Base-by-base conservation (phyloP, 208 protist genomes). In the Acanthamoeba healyi region DNA sequence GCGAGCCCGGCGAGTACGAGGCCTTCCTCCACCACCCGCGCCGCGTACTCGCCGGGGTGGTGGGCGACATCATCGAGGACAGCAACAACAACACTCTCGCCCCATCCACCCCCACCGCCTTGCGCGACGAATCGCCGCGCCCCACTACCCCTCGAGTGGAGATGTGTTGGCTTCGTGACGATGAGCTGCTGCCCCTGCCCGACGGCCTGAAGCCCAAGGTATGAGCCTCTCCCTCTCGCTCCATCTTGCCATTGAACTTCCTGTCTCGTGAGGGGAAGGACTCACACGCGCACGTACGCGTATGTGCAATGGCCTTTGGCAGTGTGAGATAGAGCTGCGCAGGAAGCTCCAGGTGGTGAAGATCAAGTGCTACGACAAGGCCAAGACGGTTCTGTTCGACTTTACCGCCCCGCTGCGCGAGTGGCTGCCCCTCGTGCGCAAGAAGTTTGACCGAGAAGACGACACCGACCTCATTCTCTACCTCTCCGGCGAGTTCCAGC, bases 351-450 rank as follows among this genome's bases (percentile, higher is more conserved):
- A 88, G 44, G 81, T 88, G n/a, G 54, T 88, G 81, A 56, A 65
- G 81, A n/a, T 88, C n/a, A 88, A 88, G 54, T 88, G 54, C 46
- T 67, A 44, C 44, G 81, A 88, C 0, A 34, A 29, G 34, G 54
- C 54, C 49, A 88, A 88, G 22, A 88, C 81, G 38, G 54, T 65
- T n/a, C 26, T 88, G 46, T 5, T 88, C 38, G 81, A 88, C 54
- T 88, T 67, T 24, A 63, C 49, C 0, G 81, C 24, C 6, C 81
- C 81, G 17, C 38, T 88, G 81, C 44, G 81, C 32, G 81, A 88
- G n/a, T 88, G 81, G 81, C 19, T 88, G 46, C 81, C 81, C 46
- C 44, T 88, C 40, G 81, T 88, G 49, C 49, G 81, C 29, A 88
- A 88, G 54, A 88, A 88, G 54, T 88, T 67, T 6, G 54, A 88